Evolutionary conservation across 306 rosid species (phyloP).

Genomic region (Alnus glutinosa): DNA sequence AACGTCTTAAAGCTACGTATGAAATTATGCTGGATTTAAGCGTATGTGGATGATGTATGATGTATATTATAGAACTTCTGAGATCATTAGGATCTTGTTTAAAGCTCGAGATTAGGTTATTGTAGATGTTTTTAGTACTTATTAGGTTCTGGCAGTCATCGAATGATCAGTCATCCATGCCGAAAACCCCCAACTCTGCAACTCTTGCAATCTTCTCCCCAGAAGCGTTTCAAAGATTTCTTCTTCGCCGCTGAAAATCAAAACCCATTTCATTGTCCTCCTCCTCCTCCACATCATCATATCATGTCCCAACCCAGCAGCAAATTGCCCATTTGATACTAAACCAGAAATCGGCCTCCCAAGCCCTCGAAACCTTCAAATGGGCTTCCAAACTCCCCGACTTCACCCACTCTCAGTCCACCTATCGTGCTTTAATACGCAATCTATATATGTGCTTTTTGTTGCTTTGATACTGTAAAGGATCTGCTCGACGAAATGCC

Average conservation of each 20-base stretch:
- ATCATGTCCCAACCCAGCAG: conserved; percentile 41
- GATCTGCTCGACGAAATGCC: conserved; percentile 82
- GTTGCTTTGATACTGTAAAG: conserved; percentile 56
- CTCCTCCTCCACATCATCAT: conserved; percentile 28
- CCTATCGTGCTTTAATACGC: conserved; percentile 65
- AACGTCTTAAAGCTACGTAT: too few species aligned
- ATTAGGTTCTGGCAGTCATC: too few species aligned
- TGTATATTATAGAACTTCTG: too few species aligned
- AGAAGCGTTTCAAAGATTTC: not conserved
- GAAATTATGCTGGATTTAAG: too few species aligned
- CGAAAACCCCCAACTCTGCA: not conserved
- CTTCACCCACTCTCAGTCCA: conserved; percentile 59
- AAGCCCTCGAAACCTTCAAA: conserved; percentile 57
- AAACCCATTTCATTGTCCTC: conserved; percentile 11
- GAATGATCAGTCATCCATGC: not conserved
- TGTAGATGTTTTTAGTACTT: too few species aligned
- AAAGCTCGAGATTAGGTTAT: too few species aligned
- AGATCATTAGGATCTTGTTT: too few species aligned
- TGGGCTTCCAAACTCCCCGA: conserved; percentile 69
- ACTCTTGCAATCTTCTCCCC: conserved; percentile 1
- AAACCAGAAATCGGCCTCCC: conserved; percentile 53
- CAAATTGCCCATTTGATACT: conserved; percentile 56
- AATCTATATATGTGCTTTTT: conserved; percentile 61
- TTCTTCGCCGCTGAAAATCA: conserved; percentile 11
- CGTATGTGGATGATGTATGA: too few species aligned